Evolutionary conservation across 768 basidiomycete species (phyloP), one percentile per base, ranked within the genome.

Genomic region (Suillus variegatus): DNA sequence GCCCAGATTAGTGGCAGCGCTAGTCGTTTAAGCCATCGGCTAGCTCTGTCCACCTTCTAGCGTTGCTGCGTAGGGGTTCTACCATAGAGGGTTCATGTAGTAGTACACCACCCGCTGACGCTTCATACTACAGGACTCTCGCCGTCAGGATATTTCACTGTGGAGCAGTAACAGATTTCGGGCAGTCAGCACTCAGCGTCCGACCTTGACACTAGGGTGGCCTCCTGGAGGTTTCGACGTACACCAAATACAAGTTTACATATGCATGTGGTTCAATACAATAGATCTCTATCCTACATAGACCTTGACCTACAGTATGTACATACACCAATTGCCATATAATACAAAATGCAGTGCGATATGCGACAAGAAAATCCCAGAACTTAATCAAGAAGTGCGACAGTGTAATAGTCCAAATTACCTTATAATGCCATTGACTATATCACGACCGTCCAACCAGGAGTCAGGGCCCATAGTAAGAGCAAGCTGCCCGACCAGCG

Each of bases 401-500:
- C 32, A 6, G 32, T 12, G 16, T 12, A 38, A 40, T 25, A 10
- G 22, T 41, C 22, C 25, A 58, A 22, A 16, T 58, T 4, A 58
- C 9, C 2, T 25, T 10, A 58, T 10, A 22, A 58, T 25, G 38
- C 57, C 57, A 18, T 40, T 25, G 25, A 63, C 8, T 6, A 69
- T 3, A 20, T 67, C 68, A 32, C 60, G 57, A 18, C 62, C 66
- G 13, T 68, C 22, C 25, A 68, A 38, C 75, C 73, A 76, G n/a
- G 60, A 66, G 20, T 10, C 12, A 22, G 32, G 43, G n/a, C 18
- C 49, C 18, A 71, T 44, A 4, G 64, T 58, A 13, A 58, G 44
- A 25, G 72, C 76, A 35, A 75, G 56, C 62, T 69, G 67, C 36
- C 75, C 75, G 12, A 76, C 67, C 2, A 76, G 65, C 13, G 75